phyloP scores from a whole-genome alignment of 208 protist genomes.

The Trypanosoma grayi region DNA sequence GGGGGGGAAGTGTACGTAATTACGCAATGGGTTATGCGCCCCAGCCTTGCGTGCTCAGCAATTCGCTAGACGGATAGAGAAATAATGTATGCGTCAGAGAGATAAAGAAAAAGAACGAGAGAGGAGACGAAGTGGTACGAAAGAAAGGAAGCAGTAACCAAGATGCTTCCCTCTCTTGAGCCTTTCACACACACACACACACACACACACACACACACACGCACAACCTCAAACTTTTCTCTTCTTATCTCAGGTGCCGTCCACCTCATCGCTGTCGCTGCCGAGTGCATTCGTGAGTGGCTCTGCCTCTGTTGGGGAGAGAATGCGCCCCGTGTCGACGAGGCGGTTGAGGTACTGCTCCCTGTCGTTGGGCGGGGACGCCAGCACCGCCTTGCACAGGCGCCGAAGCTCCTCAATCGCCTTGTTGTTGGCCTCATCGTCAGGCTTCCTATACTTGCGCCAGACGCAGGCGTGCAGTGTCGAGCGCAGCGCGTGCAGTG shows the following conservation, averaged over 20 bases:
- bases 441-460: conserved; percentile 57
- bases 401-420: conserved; percentile 43
- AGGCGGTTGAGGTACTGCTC: conserved; percentile 24
- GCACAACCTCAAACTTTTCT: background rate
- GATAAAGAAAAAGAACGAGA: background rate
- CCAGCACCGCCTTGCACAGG: conserved; percentile 55
- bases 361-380: conserved; percentile 37
- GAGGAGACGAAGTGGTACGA: background rate
- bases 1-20: too few relatives aligned
- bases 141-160: background rate
- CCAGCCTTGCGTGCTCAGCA: too few relatives aligned
- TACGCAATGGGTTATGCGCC: too few relatives aligned
- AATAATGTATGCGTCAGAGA: too few relatives aligned
- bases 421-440: conserved; percentile 52
- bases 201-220: background rate
- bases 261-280: background rate
- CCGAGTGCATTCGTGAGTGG: background rate
- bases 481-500: conserved; percentile 40
- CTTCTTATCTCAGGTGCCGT: background rate
- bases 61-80: background rate
- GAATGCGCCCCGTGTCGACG: conserved; percentile 26
- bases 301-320: conserved; percentile 16
- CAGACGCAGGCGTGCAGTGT: conserved; percentile 51
- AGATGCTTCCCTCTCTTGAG: too few relatives aligned
- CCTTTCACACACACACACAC: background rate